These are phyloP conservation scores for Phaseolus lunatus DNA, from an alignment of 306 rosid species.

Conservation along the genomic window DNA sequence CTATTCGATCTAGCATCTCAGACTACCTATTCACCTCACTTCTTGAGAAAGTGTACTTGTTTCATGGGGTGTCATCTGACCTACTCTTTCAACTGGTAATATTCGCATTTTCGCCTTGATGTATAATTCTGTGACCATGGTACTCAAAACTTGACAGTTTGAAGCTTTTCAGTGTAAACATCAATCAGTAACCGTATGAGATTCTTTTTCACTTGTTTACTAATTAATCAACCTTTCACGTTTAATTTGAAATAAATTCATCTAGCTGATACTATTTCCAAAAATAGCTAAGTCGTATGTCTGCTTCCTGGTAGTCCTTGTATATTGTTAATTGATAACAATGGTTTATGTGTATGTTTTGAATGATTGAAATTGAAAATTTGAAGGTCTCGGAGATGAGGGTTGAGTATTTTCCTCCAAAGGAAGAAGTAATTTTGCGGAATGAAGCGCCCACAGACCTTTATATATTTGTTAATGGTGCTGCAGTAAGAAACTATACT, in stretches of 20 bases:
- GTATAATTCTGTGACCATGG: neutral
- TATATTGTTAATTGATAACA: neutral
- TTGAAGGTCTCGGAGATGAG: slow-evolving; percentile 86
- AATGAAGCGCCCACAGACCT: slow-evolving; percentile 91
- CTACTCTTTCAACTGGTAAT: slow-evolving; percentile 86
- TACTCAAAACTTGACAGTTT: neutral
- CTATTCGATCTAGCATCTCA: slow-evolving; percentile 76
- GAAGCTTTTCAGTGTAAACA: slow-evolving; percentile 7
- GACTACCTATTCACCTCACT: slow-evolving; percentile 68
- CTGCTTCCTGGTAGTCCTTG: slow-evolving; percentile 21
- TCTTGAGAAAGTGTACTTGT: slow-evolving; percentile 68
- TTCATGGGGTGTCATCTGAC: slow-evolving; percentile 74
- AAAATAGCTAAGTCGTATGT: neutral
- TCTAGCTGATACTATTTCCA: neutral
- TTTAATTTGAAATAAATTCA: neutral
- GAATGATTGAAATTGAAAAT: neutral
- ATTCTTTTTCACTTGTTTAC: slow-evolving; percentile 4
- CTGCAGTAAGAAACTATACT: slow-evolving; percentile 59
- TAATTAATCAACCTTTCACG: slow-evolving; percentile 8
- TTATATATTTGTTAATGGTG: slow-evolving; percentile 76
- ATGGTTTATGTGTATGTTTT: slow-evolving; percentile 30
- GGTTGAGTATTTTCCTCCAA: slow-evolving; percentile 94
- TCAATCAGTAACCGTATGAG: neutral
- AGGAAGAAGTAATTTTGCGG: slow-evolving; percentile 81
- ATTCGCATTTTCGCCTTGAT: neutral